These are phyloP conservation scores for Zygotorulaspora sp. DNA, from an alignment of 805 yeast genomes.

Conservation along the genomic window DNA sequence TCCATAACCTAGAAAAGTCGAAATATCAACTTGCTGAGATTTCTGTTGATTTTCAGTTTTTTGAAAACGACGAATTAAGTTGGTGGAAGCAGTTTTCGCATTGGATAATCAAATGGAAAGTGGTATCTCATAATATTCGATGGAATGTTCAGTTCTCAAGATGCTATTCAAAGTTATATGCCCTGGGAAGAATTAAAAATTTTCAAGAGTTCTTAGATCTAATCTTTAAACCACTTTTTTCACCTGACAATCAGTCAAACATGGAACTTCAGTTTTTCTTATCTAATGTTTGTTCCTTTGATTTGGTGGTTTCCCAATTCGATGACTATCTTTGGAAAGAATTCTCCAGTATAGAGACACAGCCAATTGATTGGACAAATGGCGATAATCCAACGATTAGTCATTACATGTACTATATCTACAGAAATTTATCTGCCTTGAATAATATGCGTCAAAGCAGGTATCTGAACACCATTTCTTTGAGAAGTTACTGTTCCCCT, in stretches of 20 bases:
- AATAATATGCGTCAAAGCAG: conserved; percentile 17
- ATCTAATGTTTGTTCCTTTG: conserved; percentile 34
- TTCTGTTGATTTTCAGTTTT: conserved; percentile 34
- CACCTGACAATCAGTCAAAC: conserved; percentile 23
- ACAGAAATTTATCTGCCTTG: conserved; percentile 20
- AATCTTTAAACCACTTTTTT: conserved; percentile 35
- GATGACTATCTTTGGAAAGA: conserved; percentile 28
- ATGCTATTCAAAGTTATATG: conserved; percentile 27
- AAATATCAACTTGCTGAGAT: conserved; percentile 39
- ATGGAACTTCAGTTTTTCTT: conserved; percentile 32
- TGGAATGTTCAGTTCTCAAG: conserved; percentile 39
- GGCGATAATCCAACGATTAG: conserved; percentile 40
- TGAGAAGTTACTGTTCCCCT: conserved; percentile 27
- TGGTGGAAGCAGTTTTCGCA: conserved; percentile 37
- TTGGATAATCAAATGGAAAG: conserved; percentile 37
- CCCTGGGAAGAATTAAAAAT: conserved; percentile 19
- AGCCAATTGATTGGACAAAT: conserved; percentile 30
- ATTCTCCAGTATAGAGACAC: conserved; percentile 17
- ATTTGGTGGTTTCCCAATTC: conserved; percentile 28
- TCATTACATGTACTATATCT: conserved; percentile 38
- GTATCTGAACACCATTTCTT: conserved; percentile 19
- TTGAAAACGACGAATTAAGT: conserved; percentile 11
- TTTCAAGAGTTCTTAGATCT: conserved; percentile 35
- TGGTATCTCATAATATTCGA: conserved; percentile 39
- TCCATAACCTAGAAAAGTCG: conserved; percentile 35